phyloP scores from a whole-genome alignment of 305 asterid species.

The Rubia tinctorum region DNA sequence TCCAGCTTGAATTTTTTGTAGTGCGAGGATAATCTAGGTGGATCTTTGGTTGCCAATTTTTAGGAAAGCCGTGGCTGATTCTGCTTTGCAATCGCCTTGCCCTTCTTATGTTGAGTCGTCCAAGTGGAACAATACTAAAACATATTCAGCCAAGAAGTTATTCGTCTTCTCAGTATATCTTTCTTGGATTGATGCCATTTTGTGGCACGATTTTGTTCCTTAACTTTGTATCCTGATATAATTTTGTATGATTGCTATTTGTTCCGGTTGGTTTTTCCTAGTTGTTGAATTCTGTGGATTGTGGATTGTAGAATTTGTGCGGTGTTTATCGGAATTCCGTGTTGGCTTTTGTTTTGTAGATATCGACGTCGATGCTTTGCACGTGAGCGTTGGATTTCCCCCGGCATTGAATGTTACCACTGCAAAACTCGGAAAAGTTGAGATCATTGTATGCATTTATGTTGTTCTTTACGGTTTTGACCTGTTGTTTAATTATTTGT shows the following conservation, averaged over 20 bases:
- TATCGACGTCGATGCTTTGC: slow-evolving; percentile 90
- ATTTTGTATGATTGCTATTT: background rate
- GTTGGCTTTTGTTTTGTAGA: slow-evolving; percentile 38
- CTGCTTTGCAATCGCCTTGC: slow-evolving; percentile 33
- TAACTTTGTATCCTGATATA: background rate
- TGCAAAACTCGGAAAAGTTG: slow-evolving; percentile 90
- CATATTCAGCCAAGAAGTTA: slow-evolving; percentile 77
- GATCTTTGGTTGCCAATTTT: no score
- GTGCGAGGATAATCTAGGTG: no score
- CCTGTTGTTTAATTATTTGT: background rate
- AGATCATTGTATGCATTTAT: slow-evolving; percentile 70
- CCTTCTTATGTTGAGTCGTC: slow-evolving; percentile 41
- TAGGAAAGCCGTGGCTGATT: background rate
- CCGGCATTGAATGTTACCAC: slow-evolving; percentile 87
- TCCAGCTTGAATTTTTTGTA: no score
- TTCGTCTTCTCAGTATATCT: slow-evolving; percentile 3
- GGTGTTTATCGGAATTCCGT: slow-evolving; percentile 12
- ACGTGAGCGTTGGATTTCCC: slow-evolving; percentile 98
- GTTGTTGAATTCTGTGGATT: slow-evolving; percentile 17
- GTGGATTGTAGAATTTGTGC: slow-evolving; percentile 1
- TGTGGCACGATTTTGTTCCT: background rate
- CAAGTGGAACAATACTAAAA: slow-evolving; percentile 77
- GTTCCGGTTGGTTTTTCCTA: background rate
- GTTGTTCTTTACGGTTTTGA: slow-evolving; percentile 6
- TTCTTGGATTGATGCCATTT: background rate